Conservation (phyloP, 805 yeast genomes). For the Ogataea neopini region DNA sequence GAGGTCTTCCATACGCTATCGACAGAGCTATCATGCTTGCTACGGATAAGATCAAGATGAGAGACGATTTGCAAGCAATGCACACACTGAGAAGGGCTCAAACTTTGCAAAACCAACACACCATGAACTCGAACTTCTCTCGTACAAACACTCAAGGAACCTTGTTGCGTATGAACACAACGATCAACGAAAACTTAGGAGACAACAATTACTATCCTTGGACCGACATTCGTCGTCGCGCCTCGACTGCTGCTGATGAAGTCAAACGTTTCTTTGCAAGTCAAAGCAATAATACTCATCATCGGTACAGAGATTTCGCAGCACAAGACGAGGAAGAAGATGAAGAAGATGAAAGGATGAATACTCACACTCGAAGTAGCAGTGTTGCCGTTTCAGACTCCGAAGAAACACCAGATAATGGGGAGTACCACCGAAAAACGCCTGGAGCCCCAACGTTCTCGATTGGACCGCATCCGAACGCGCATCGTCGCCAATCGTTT, state of each 20-base stretch:
- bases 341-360: neutral
- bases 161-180: slow-evolving; percentile 17
- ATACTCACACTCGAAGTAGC: neutral
- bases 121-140: slow-evolving; percentile 9
- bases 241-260: slow-evolving; percentile 16
- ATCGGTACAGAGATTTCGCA: neutral
- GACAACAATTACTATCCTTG: slow-evolving; percentile 8
- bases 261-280: slow-evolving; percentile 5
- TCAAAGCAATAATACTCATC: neutral
- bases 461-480: slow-evolving; percentile 1
- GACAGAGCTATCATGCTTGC: slow-evolving; percentile 94
- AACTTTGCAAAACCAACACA: slow-evolving; percentile 19
- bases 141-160: slow-evolving; percentile 12
- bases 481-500: slow-evolving; percentile 3
- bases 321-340: neutral
- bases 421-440: neutral
- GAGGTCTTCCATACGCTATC: slow-evolving; percentile 91
- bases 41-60: slow-evolving; percentile 58
- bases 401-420: neutral
- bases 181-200: slow-evolving; percentile 7
- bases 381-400: neutral
- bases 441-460: slow-evolving; percentile 3
- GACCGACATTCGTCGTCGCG: slow-evolving; percentile 14
- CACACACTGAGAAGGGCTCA: slow-evolving; percentile 38
- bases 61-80: slow-evolving; percentile 61